Base-by-base conservation (phyloP, 2,329 filamentous ascomycete genomes). In the Mycosphaerelloides madeirae region DNA sequence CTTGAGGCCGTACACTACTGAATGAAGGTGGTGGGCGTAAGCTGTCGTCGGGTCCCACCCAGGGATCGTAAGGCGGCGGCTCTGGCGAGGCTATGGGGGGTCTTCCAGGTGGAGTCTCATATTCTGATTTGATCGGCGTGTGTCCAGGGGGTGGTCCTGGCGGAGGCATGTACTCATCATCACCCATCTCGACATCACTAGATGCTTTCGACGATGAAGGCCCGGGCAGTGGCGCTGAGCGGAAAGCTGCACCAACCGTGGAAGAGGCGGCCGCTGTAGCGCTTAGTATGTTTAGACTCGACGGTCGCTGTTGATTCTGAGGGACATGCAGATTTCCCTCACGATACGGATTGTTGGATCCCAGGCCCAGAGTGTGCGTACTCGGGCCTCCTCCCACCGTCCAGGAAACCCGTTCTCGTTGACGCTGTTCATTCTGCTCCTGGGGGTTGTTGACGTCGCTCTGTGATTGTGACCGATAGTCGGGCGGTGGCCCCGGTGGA, bases 1-100 rank as follows among this genome's bases (percentile, higher is more conserved):
- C 80, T 38, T 78, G 31, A 14, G 49, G 48, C 20, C 46, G 43
- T 13, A 48, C 44, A 3, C 41, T 48, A 13, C 46, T 78, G 42
- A 87, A 75, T 22, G 77, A 76, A 0, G 85, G 85, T 1, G 85
- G 85, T 0, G 84, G 84, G 1, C 85, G 85, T 33, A 89, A 78
- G 8, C 80, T 87, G 63, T 89, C 85, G 0, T 85, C 84, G 1
- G 88, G 83, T 3, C 81, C 77, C 6, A 76, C 74, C 85, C 85
- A 89, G 65, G 85, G 80, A 61, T 88, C 84, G 54, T 80, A 80
- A 19, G 76, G 73, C 14, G 77, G 77, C 12, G 77, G 77, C 60
- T 63, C 43, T 58, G 57, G 49, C 6, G 39, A 39, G 11, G 34
- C 41, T 41, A 34, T 29, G 41, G 61, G 59, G 16, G 62, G 63